Base-by-base conservation (phyloP, 2,329 filamentous ascomycete genomes). In the Cladosporium sp. region DNA sequence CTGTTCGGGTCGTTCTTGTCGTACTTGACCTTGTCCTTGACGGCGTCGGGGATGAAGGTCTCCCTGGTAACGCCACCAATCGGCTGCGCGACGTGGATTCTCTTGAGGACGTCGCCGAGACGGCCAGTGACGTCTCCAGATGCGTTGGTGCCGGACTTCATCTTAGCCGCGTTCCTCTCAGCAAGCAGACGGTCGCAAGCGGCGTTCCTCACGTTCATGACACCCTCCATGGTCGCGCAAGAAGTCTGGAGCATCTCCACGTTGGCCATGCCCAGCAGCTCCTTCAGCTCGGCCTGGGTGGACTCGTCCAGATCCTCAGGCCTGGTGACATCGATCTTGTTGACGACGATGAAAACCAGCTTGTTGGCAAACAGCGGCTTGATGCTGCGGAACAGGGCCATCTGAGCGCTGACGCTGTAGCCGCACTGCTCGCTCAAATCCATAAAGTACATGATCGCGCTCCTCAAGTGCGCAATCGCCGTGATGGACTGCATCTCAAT, bases 401-500 rank as follows among this genome's bases (percentile, higher is more conserved):
- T 92, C 75, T 99, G 93, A 7, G 91, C 90, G 57, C 85, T 79
- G 15, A 99, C 88, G 2, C 89, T 89, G 75, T 96, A 99, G 52
- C 93, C 93, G 63, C 91, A 96, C 76, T 96, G 89, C 76, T 96
- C 92, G 18, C 88, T 95, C 55, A 96, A 77, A 76, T 97, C 92
- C 88, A 97, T 96, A 68, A 97, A 97, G 73, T 97, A 97, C 54
- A 97, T 78, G 58, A 99, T 95, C 51, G 92, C 92, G 37, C 91
- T 95, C 63, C 92, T 83, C 67, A 99, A 78, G 76, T 99, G 95
- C 45, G 93, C 93, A 74, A 99, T 96, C 9, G 95, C 93, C 15
- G 92, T 97, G 61, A 99, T 96, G 55, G 88, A 88, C 77, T 97
- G 93, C 89, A 97, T 97, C 73, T 99, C 93, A 67, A 99, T 99